Percentiles rank a stretch among this genome's conserved stretches.
Evolutionary conservation across 495 filamentous ascomycete species (phyloP).

Genomic region (Penicillium lagena): DNA sequence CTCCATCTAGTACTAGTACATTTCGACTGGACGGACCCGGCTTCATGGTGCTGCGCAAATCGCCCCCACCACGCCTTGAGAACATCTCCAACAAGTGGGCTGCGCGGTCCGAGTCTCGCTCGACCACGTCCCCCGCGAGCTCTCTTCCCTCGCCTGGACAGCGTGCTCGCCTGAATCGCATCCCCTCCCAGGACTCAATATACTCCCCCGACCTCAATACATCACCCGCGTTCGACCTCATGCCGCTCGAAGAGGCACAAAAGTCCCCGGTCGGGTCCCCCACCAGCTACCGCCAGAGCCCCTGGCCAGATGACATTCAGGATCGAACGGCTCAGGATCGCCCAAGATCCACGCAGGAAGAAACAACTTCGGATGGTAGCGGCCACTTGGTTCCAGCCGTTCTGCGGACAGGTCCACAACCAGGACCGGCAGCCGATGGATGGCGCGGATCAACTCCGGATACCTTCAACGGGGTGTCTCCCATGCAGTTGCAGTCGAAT

Average conservation of each 20-base stretch:
- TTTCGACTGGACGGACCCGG: background rate
- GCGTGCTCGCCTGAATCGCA: slow-evolving; percentile 17
- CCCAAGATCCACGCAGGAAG: no score
- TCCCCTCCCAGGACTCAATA: slow-evolving; percentile 31
- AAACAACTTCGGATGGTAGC: slow-evolving; percentile 2
- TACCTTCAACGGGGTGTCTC: slow-evolving; percentile 17
- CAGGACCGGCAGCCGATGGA: slow-evolving; percentile 18
- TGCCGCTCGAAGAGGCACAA: slow-evolving; percentile 39
- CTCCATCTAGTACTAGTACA: no score
- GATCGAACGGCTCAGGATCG: slow-evolving; percentile 9
- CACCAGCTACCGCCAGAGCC: slow-evolving; percentile 19
- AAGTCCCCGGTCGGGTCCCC: slow-evolving; percentile 32
- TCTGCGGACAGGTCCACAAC: slow-evolving; percentile 19
- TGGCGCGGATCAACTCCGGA: slow-evolving; percentile 8
- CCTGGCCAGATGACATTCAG: slow-evolving; percentile 29
- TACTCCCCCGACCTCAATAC: slow-evolving; percentile 39
- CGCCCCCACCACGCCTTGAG: slow-evolving; percentile 36
- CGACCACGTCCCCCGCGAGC: slow-evolving; percentile 20
- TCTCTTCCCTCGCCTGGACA: slow-evolving; percentile 25
- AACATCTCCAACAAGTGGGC: slow-evolving; percentile 26
- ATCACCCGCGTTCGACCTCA: slow-evolving; percentile 37
- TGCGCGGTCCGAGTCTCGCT: slow-evolving; percentile 21
- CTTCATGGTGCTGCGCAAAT: slow-evolving; percentile 45
- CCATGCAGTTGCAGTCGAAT: slow-evolving; percentile 35
- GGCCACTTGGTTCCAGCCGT: slow-evolving; percentile 16